Base-by-base conservation (phyloP, 2,329 filamentous ascomycete genomes). In the Aureobasidium vineae region DNA sequence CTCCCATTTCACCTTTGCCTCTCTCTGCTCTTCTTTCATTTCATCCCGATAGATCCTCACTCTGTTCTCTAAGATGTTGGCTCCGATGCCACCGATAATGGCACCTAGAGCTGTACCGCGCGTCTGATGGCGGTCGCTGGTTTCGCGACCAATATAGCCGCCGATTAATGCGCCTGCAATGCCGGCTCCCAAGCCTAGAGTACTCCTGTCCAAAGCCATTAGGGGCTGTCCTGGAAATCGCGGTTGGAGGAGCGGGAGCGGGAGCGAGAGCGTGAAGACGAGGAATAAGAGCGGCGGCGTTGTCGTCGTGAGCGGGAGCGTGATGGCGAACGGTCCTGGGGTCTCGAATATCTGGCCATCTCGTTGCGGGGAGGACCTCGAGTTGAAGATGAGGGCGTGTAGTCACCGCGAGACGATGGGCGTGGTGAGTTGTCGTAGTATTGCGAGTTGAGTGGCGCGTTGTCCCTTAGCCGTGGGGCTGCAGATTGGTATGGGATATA, bases 41-140 rank as follows among this genome's bases (percentile, higher is more conserved):
- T 66, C 64, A 2, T 66, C 64, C 19, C 53, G 21, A 7, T 60
- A 66, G 21, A 66, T 66, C 26, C 45, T 53, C 3, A 59, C 45
- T 31, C 64, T 59, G 41, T 66, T 57, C 13, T 66, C 64, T 8
- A 66, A 6, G 7, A 66, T 50, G 21, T 66, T 66, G n/a, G 64
- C 64, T 7, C 64, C 64, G 11, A 66, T 59, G 13, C 64, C 64
- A 31, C 64, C 64, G 8, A 66, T 41, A 10, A 66, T 49, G 23
- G 64, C 64, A 0, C 64, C 64, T 10, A 66, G 19, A 7, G 64
- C 64, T 5, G 64, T 36, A 6, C 64, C 38, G 3, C 64, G 52
- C 23, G 52, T 60, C 23, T 60, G 64, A 19, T 49, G 61, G 5
- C 61, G 61, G 31, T 66, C 64, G 21, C 64, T 52, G 31, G 45